Evolutionary conservation across 1,284 basidiomycete genomes (phyloP).

Genomic region (Ceratobasidium sp.): DNA sequence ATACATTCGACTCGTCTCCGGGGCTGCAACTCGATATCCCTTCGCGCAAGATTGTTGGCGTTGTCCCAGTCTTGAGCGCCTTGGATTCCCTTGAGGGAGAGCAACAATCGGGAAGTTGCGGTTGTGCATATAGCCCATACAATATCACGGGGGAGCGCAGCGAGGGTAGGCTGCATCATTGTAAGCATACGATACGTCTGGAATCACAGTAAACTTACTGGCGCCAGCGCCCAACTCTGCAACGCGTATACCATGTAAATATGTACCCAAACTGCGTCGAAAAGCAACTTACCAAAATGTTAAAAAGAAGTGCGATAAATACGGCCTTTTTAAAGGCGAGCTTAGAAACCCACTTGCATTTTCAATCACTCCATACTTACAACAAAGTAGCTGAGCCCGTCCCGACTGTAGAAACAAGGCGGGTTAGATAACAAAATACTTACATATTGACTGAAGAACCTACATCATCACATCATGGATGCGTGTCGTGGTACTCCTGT

Average conservation of each 20-base stretch:
- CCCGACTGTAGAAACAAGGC: constrained; percentile 15
- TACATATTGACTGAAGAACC: constrained; percentile 1
- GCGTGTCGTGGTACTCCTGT: constrained; percentile 14
- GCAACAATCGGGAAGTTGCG: constrained; percentile 47
- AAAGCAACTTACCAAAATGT: constrained; percentile 38
- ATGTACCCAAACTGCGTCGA: not conserved
- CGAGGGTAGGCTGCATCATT: constrained; percentile 26
- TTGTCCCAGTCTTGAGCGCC: constrained; percentile 30
- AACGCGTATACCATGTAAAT: not conserved
- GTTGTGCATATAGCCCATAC: constrained; percentile 48
- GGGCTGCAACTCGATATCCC: constrained; percentile 24
- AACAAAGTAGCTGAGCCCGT: constrained; percentile 45
- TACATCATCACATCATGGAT: constrained; percentile 37
- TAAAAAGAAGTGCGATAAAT: constrained; percentile 46
- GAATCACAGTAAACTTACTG: constrained; percentile 18
- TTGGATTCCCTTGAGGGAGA: constrained; percentile 43
- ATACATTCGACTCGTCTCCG: constrained; percentile 17
- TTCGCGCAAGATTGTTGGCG: constrained; percentile 12
- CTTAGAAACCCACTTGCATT: not conserved
- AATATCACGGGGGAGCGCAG: constrained; percentile 36
- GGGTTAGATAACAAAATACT: not conserved
- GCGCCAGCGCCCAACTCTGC: constrained; percentile 43
- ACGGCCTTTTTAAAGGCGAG: constrained; percentile 15
- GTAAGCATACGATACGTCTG: constrained; percentile 1
- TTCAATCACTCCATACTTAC: constrained; percentile 7